Evolutionary conservation across 495 filamentous ascomycete genomes (phyloP).

Genomic region (Trypethelium eluteriae): DNA sequence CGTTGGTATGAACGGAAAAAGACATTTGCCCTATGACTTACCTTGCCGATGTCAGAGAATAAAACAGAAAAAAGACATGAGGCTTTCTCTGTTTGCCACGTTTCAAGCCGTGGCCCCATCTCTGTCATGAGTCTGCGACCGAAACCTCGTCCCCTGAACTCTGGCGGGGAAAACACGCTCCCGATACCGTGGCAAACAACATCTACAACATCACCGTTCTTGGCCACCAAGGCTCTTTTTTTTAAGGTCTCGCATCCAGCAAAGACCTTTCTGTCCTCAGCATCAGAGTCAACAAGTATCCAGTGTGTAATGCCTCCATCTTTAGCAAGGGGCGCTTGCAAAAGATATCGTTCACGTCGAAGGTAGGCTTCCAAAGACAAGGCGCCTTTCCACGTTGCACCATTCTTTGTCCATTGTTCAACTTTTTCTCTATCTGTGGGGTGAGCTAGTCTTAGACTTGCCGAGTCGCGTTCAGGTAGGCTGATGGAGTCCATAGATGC

Average conservation of each 20-base stretch:
- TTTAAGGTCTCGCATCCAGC: slow-evolving; percentile 75
- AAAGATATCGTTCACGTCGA: slow-evolving; percentile 64
- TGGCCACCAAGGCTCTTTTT: slow-evolving; percentile 59
- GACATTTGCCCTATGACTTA: slow-evolving; percentile 20
- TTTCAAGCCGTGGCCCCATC: slow-evolving; percentile 47
- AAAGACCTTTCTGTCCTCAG: slow-evolving; percentile 53
- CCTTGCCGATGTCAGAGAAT: slow-evolving; percentile 92
- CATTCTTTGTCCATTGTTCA: slow-evolving; percentile 59
- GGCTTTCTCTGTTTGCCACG: slow-evolving; percentile 43
- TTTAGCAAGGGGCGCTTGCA: slow-evolving; percentile 55
- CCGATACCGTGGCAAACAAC: slow-evolving; percentile 71
- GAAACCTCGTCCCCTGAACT: slow-evolving; percentile 69
- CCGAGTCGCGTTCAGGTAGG: slow-evolving; percentile 53
- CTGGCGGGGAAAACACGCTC: slow-evolving; percentile 73
- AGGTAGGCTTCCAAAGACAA: slow-evolving; percentile 65
- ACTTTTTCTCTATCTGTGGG: slow-evolving; percentile 60
- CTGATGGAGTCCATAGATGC: background rate
- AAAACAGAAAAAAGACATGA: slow-evolving; percentile 59
- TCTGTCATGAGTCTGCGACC: slow-evolving; percentile 63
- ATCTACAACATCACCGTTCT: slow-evolving; percentile 47
- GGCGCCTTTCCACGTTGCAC: slow-evolving; percentile 61
- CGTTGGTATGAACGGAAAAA: background rate
- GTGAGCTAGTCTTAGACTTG: slow-evolving; percentile 56
- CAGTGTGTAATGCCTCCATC: slow-evolving; percentile 75
- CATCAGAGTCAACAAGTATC: slow-evolving; percentile 61